Evolutionary conservation across 257 asterid species (phyloP), one percentile per base, ranked within the genome.

Genomic region (Perilla frutescens): DNA sequence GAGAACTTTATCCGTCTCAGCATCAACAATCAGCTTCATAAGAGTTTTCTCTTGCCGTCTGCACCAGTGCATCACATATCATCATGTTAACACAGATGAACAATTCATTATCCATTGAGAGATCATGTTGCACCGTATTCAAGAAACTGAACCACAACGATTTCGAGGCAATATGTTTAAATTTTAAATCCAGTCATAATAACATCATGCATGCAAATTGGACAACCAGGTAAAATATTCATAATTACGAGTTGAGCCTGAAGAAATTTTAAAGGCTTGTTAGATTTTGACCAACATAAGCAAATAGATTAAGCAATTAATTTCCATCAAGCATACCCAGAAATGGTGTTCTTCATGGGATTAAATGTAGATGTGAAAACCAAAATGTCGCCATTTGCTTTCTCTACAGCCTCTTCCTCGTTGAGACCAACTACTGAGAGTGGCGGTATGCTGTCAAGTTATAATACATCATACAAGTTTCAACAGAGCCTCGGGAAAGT

Each of bases 281-380:
- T 34, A 64, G 45, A 29, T 56, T 39, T 36, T 3, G 63, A 50
- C 39, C 61, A 2, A 55, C 36, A 64, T 45, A 65, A n/a, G n/a
- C n/a, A n/a, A n/a, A n/a, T n/a, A n/a, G n/a, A 60, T 32, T 20
- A 62, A 59, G 58, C 57, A 43, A 59, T 47, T 26, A 26, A 44
- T 8, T 29, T 31, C 45, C 49, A 41, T 55, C 1, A 51, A 69
- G 63, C 82, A 53, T 90, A 92, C 98, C 99, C 97, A 15, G 99
- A 95, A 62, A 95, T 83, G 20, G 97, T 89, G 88, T 95, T 95
- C 89, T 90, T 92, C 99, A 92, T 95, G 59, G 99, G 98, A 81
- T 92, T 95, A 76, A 95, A 95, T 15, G 98, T 15, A 20, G 99
- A 92, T 44, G 97, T 87, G 83, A 88, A 95, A 70, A 95, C 80